Conservation (phyloP, 768 basidiomycete genomes). For the Tulasnella sp. region DNA sequence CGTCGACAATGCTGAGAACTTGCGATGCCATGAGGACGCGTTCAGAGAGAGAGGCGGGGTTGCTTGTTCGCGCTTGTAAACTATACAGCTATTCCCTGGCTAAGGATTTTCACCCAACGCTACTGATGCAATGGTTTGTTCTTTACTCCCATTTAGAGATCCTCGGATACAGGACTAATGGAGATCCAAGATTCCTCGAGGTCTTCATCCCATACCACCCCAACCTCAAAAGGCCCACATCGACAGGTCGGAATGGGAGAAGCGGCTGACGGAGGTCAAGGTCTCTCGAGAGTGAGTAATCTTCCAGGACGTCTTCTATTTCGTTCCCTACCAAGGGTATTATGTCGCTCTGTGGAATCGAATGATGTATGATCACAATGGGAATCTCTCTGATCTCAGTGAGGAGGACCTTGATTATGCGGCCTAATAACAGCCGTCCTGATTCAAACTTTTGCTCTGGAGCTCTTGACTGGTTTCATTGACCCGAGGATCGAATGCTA, state of each 20-base stretch:
- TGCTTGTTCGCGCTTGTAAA: slow-evolving; percentile 10
- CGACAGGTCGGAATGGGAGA: slow-evolving; percentile 82
- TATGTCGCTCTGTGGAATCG: slow-evolving; percentile 25
- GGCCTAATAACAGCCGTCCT: background rate
- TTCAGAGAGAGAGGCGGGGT: background rate
- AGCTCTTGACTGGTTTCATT: slow-evolving; percentile 36
- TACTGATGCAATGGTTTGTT: slow-evolving; percentile 9
- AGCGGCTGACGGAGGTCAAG: slow-evolving; percentile 72
- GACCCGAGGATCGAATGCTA: slow-evolving; percentile 21
- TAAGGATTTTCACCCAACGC: background rate
- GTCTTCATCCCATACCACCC: slow-evolving; percentile 7
- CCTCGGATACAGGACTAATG: background rate
- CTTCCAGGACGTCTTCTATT: slow-evolving; percentile 30
- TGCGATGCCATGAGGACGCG: background rate
- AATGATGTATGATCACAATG: slow-evolving; percentile 71
- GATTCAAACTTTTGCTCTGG: slow-evolving; percentile 5
- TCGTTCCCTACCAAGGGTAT: slow-evolving; percentile 23
- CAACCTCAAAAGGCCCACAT: slow-evolving; percentile 39
- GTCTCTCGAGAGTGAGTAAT: slow-evolving; percentile 83
- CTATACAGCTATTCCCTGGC: background rate
- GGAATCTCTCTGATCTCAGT: slow-evolving; percentile 96
- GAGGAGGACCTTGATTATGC: background rate
- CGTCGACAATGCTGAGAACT: background rate
- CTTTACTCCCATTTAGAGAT: background rate
- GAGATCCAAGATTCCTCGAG: background rate